Base-by-base conservation (phyloP, 768 basidiomycete genomes). In the Leccinum boreale region DNA sequence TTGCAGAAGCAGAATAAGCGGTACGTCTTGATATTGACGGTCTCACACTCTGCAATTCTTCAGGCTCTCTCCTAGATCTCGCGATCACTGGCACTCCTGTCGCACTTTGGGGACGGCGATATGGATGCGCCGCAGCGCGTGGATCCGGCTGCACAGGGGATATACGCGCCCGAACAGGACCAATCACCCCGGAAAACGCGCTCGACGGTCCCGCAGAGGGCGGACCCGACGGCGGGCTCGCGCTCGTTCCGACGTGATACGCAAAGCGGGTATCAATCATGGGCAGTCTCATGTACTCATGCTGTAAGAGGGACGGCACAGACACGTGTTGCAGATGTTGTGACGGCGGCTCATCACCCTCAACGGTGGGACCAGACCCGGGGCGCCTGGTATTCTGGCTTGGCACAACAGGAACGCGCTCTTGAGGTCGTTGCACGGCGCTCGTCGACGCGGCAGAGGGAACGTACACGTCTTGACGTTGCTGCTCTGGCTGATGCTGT, bases 221-320 rank as follows among this genome's bases (percentile, higher is more conserved):
- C n/a, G 72, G 61, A 36, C 68, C 71, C 39, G 73, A 74, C 8
- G 70, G 26, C 23, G 72, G 68, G 44, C 70, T 72, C 24, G 61
- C 62, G 55, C 72, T 71, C 17, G 67, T 56, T 58, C 67, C 63
- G 36, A 62, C 58, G 53, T 64, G 66, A 60, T 69, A 70, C 48
- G 29, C 66, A 54, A 62, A 61, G 53, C n/a, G 58, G 60, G 70
- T 72, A 59, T 73, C 73, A 61, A 74, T 68, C 70, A 62, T 69
- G 65, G 55, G 73, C 64, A 58, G 71, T 69, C 72, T 72, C 70
- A 74, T 64, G 62, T 71, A 65, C 63, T 69, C 61, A 59, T 61
- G 66, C 57, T 55, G 65, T 17, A 59, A 52, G 52, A 59, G 44
- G 31, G 57, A 58, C 10, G 69, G 49, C 53, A 62, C 52, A 3